Evolutionary conservation across 768 basidiomycete genomes (phyloP), one percentile per base, ranked within the genome.

Genomic region (Fistulinella prunicolor): DNA sequence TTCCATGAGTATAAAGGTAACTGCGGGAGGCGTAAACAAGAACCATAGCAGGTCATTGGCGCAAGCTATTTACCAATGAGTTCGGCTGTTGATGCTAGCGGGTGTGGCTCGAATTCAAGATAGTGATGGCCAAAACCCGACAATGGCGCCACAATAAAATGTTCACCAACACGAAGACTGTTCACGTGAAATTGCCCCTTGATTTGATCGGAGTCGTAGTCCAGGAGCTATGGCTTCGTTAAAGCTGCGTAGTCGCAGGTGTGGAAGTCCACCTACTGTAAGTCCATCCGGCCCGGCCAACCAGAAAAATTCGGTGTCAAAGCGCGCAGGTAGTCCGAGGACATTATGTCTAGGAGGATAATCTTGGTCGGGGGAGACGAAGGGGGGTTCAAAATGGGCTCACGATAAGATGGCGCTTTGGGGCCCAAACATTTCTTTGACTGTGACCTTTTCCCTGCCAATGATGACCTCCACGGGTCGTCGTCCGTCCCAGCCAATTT

Each of bases 1-100:
- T 60, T 84, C 82, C 73, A 84, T 77, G 65, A 84, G 75, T 29
- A 84, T 68, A 61, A 83, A 82, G 13, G 80, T 80, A 8, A 83
- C 81, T 81, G 48, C 24, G 19, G 13, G 29, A 12, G 6, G 4
- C 19, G 50, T 70, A 34, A 62, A 44, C 49, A 38, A 36, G 39
- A 22, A 29, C 17, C 17, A 10, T 22, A 24, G 41, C 26, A 20
- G 43, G 50, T 23, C 24, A 28, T n/a, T 38, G 38, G 35, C 16
- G 28, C 0, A 23, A 36, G 9, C 0, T 17, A 44, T 36, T 44
- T 49, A 80, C 80, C 65, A 46, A 82, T 78, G 17, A 83, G 73
- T 59, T 83, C 81, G 9, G 75, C 70, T 34, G 72, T 73, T 42
- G 74, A 68, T 1, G 70, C 77, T 0, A 76, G 65, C 1, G 76